A percentile compares a stretch with the other conserved stretches of the same genome.
These are phyloP conservation scores for Casaregolazyma suthepensis DNA, from an alignment of 1,139 yeast species.

Conservation along the genomic window DNA sequence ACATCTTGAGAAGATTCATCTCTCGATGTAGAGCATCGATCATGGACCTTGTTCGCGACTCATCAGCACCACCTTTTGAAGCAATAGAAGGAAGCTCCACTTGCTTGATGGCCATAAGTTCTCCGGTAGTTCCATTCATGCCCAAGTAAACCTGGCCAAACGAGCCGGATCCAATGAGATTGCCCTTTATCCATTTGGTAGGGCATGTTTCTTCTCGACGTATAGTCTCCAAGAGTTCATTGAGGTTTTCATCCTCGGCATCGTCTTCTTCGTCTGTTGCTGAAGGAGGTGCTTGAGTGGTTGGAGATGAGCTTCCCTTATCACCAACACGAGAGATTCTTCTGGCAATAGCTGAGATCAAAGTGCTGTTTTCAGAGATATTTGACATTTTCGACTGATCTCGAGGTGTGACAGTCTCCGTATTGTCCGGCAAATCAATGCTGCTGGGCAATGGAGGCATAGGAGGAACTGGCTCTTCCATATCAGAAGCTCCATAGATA, in stretches of 20 bases:
- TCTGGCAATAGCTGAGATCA: slow-evolving; percentile 19
- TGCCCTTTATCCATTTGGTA: slow-evolving; percentile 86
- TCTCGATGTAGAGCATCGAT: slow-evolving; percentile 82
- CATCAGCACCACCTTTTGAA: slow-evolving; percentile 29
- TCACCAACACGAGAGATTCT: slow-evolving; percentile 28
- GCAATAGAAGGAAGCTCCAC: slow-evolving; percentile 54
- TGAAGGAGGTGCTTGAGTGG: slow-evolving; percentile 13
- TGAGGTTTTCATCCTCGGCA: slow-evolving; percentile 13
- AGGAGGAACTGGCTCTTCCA: slow-evolving; percentile 30
- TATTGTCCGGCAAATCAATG: background rate
- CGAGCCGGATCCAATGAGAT: slow-evolving; percentile 89
- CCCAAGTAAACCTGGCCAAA: slow-evolving; percentile 93
- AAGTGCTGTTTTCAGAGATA: slow-evolving; percentile 11
- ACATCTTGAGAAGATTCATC: slow-evolving; percentile 66
- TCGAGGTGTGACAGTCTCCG: background rate
- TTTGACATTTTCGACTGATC: slow-evolving; percentile 4
- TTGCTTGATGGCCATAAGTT: slow-evolving; percentile 94
- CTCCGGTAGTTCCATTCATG: slow-evolving; percentile 88
- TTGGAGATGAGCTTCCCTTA: slow-evolving; percentile 13
- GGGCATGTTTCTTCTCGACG: slow-evolving; percentile 52
- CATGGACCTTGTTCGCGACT: slow-evolving; percentile 52
- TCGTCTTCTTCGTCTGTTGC: slow-evolving; percentile 24
- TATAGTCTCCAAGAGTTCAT: slow-evolving; percentile 36
- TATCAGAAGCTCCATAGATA: slow-evolving; percentile 22
- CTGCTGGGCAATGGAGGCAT: slow-evolving; percentile 24